Percentiles rank a stretch among this genome's conserved stretches.
Evolutionary conservation across 495 filamentous ascomycete species (phyloP).

Genomic region (Xylaria castorea): DNA sequence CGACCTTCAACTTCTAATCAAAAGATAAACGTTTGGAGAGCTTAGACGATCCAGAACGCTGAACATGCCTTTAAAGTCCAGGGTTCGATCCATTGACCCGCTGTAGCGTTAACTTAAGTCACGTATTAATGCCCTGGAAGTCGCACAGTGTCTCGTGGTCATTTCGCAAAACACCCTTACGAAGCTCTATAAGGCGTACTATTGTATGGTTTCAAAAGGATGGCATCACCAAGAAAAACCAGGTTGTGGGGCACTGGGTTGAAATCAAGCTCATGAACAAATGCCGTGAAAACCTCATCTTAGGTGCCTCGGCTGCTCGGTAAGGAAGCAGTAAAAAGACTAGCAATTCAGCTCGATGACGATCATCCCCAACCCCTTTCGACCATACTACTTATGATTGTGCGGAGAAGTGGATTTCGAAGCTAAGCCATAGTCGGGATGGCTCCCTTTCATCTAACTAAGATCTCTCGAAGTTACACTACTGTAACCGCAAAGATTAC

Average conservation of each 20-base stretch:
- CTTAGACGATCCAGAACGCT: neutral
- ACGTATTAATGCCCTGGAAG: no score
- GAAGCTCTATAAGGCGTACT: no score
- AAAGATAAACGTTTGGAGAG: neutral
- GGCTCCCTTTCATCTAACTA: neutral
- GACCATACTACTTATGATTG: neutral
- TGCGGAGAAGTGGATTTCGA: neutral
- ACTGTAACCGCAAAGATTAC: neutral
- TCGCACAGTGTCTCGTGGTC: no score
- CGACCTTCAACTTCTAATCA: neutral
- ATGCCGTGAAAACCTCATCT: neutral
- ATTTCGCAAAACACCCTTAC: no score
- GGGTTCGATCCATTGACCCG: neutral
- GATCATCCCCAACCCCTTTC: neutral
- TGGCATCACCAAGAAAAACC: neutral
- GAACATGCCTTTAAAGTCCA: neutral
- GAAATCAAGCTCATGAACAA: neutral
- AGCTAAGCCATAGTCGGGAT: neutral
- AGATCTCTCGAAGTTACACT: neutral
- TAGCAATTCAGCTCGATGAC: neutral
- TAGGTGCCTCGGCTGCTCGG: neutral
- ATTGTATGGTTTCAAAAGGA: no score
- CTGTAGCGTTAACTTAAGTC: no score
- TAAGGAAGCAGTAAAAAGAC: neutral
- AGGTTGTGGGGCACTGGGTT: neutral